Evolutionary conservation across 192 early-diverging fungal genomes (phyloP), one percentile per base, ranked within the genome.

Genomic region (Allomyces arbusculus): DNA sequence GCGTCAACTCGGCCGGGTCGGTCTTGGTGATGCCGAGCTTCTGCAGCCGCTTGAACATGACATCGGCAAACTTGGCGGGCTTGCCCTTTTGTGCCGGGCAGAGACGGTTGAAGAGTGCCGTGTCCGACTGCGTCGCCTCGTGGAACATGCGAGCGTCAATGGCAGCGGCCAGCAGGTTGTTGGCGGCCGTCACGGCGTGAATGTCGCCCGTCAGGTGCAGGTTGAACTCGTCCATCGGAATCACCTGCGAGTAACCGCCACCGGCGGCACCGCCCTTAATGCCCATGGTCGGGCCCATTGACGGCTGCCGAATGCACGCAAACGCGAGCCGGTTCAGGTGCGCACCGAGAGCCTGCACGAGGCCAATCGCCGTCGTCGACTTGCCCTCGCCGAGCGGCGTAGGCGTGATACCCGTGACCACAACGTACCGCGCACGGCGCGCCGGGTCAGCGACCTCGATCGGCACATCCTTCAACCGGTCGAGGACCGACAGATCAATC

Each of bases 141-240:
- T 99, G 95, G 86, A 99, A 97, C 75, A 89, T 89, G 33, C 95
- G 81, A 1, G 95, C 92, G 73, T 99, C 95, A 71, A 99, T 96
- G 14, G 94, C 94, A 20, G 95, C 94, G 8, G 95, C 95, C 20
- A 95, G 75, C 64, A 99, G 77, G 77, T 99, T 99, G 81, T 94
- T 99, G 62, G 95, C 91, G 3, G 95, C 95, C 9, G 90, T 86
- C 65, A 99, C 91, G 28, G 95, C 95, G 71, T 99, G 95, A 72
- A 97, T 95, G 77, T 99, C 95, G 61, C 95, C 95, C 6, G 95
- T 99, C 79, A 99, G 80, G 66, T 99, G 95, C 67, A 99, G 78
- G 76, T 99, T 99, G 82, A 99, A 97, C 68, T 95, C 89, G 67
- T 96, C 92, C 95, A 99, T 99, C 24, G 95, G 95, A 68, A 96